A percentile compares a stretch with the other conserved stretches of the same genome.
These are phyloP conservation scores for Ceratobasidium sp. DNA, from an alignment of 1,284 basidiomycete genomes.

Conservation along the genomic window DNA sequence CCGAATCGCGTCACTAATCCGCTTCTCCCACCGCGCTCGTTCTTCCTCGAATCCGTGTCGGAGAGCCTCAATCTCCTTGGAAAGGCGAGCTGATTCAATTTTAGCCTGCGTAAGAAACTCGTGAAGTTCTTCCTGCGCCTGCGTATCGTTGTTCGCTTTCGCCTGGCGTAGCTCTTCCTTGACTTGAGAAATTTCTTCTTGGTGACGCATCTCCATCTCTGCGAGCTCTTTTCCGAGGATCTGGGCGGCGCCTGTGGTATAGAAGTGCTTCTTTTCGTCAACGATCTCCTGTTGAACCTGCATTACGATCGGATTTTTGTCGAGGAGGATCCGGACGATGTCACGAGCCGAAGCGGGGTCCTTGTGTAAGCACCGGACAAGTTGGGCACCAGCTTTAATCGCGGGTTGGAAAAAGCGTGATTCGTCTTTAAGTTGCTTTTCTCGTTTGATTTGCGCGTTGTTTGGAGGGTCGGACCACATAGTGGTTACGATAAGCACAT, in stretches of 20 bases:
- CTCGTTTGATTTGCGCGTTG: not conserved
- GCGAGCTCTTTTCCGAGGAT: not conserved
- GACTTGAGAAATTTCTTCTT: slow-evolving; percentile 3
- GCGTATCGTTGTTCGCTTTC: not conserved
- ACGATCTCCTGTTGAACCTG: slow-evolving; percentile 21
- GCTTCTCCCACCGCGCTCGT: slow-evolving; percentile 3
- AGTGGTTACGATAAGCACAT: slow-evolving; percentile 51
- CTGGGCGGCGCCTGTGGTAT: not conserved
- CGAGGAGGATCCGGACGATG: slow-evolving; percentile 20
- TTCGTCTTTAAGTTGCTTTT: slow-evolving; percentile 8
- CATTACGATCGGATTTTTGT: slow-evolving; percentile 2
- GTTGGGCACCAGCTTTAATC: not conserved
- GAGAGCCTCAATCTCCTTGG: slow-evolving; percentile 19
- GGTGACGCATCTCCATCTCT: not conserved
- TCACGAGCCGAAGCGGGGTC: not conserved
- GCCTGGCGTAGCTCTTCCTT: slow-evolving; percentile 2
- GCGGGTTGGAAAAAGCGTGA: slow-evolving; percentile 20
- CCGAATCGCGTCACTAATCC: not conserved
- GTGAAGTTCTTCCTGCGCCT: slow-evolving; percentile 3
- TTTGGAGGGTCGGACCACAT: slow-evolving; percentile 50
- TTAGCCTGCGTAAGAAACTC: not conserved
- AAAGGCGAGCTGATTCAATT: not conserved
- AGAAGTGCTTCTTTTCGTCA: not conserved
- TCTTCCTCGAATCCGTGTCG: slow-evolving; percentile 13
- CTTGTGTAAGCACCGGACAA: not conserved